Conservation (phyloP, 768 basidiomycete genomes). For the Boletus reticulatus region DNA sequence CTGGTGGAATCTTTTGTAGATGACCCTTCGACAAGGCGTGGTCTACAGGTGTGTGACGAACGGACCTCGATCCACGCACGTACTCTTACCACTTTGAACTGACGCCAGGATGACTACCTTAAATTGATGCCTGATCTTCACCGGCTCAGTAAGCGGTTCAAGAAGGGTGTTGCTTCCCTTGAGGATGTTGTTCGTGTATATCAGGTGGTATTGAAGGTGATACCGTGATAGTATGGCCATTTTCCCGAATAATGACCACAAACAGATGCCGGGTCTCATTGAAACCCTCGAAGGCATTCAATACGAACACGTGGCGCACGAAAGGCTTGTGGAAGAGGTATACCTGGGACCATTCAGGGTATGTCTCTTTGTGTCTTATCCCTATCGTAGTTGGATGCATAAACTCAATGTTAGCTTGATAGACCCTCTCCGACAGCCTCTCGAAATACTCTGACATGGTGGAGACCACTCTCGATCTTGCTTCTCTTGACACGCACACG, state of each 20-base stretch:
- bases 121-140: conserved; percentile 93
- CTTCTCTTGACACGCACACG: conserved; percentile 79
- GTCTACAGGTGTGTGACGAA: conserved; percentile 60
- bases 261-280: conserved; percentile 73
- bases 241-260: neutral
- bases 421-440: conserved; percentile 65
- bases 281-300: conserved; percentile 54
- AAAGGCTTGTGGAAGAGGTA: conserved; percentile 58
- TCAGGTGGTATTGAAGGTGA: conserved; percentile 84
- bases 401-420: neutral
- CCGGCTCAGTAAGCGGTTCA: conserved; percentile 88
- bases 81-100: neutral
- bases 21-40: conserved; percentile 66
- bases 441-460: conserved; percentile 91
- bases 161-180: conserved; percentile 76
- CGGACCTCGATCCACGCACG: neutral
- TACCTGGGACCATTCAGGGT: conserved; percentile 68
- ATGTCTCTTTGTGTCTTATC: conserved; percentile 10
- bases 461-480: conserved; percentile 91
- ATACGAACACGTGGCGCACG: conserved; percentile 44
- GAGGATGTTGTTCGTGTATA: conserved; percentile 97
- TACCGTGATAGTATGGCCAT: neutral
- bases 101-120: conserved; percentile 74
- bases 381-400: neutral
- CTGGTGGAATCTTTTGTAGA: conserved; percentile 86